Evolutionary conservation across 164 flowering plant genomes (phyloP).

Genomic region (Pachysandra terminalis): DNA sequence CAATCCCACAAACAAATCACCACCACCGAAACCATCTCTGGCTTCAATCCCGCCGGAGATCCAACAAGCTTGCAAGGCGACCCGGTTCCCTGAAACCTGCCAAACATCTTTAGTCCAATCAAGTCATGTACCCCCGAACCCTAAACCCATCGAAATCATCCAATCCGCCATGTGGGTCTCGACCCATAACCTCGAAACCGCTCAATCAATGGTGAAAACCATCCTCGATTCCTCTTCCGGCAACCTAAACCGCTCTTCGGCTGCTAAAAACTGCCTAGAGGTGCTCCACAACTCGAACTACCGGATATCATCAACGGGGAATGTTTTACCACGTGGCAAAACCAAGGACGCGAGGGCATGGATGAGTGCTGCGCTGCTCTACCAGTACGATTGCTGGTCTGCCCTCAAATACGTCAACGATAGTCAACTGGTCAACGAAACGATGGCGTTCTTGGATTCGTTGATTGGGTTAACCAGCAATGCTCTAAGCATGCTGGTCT

Average conservation of each 20-base stretch:
- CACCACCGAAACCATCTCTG: background rate
- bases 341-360: conserved; percentile 72
- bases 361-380: conserved; percentile 59
- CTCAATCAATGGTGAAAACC: conserved; percentile 38
- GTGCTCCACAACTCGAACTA: conserved; percentile 33
- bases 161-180: conserved; percentile 42
- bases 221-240: conserved; percentile 44
- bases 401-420: conserved; percentile 68
- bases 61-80: conserved; percentile 65
- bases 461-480: conserved; percentile 43
- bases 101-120: conserved; percentile 27
- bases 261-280: conserved; percentile 60
- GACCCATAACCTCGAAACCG: conserved; percentile 41
- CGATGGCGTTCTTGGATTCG: conserved; percentile 54
- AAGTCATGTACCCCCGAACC: conserved; percentile 19
- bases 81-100: conserved; percentile 54
- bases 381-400: conserved; percentile 73
- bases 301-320: conserved; percentile 28
- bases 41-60: conserved; percentile 19
- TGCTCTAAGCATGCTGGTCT: conserved; percentile 59
- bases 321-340: conserved; percentile 31
- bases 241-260: conserved; percentile 48
- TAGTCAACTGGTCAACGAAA: conserved; percentile 36
- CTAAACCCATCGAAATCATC: conserved; percentile 43
- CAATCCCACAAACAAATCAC: background rate